Percentiles rank a stretch among this genome's conserved stretches.
These are phyloP conservation scores for Trichophaea hybrida DNA, from an alignment of 2,329 filamentous ascomycete genomes.

Conservation along the genomic window DNA sequence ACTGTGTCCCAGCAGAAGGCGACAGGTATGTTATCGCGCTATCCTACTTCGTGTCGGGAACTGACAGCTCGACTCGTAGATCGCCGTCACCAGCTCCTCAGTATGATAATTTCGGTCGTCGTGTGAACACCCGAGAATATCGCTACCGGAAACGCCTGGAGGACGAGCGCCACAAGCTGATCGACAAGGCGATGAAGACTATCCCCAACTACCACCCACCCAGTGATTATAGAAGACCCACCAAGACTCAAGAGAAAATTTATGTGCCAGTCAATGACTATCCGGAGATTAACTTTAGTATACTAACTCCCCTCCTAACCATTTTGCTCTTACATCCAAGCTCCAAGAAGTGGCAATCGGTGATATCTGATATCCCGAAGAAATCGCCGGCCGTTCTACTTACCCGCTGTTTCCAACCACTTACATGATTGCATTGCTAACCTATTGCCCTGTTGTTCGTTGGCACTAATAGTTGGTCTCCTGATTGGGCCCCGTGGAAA, in stretches of 20 bases:
- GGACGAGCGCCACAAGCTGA: slow-evolving; percentile 95
- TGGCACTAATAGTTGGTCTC: slow-evolving; percentile 82
- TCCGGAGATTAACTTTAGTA: slow-evolving; percentile 99
- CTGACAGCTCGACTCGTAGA: slow-evolving; percentile 36
- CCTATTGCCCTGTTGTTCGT: slow-evolving; percentile 53
- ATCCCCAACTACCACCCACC: slow-evolving; percentile 99
- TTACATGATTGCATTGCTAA: slow-evolving; percentile 49
- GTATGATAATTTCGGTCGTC: slow-evolving; percentile 97
- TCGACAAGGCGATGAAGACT: slow-evolving; percentile 98
- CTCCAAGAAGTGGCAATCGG: slow-evolving; percentile 16
- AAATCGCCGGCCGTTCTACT: slow-evolving; percentile 17
- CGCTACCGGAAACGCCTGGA: slow-evolving; percentile 96
- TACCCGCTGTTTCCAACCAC: slow-evolving; percentile 10
- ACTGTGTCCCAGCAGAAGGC: slow-evolving; percentile 92
- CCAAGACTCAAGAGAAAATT: slow-evolving; percentile 99
- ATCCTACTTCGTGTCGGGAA: neutral
- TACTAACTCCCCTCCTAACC: slow-evolving; percentile 46
- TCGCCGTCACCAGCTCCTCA: slow-evolving; percentile 91
- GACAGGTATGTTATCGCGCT: slow-evolving; percentile 53
- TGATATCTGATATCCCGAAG: slow-evolving; percentile 21
- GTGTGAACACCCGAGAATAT: slow-evolving; percentile 98
- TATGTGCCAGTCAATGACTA: slow-evolving; percentile 99
- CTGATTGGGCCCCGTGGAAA: slow-evolving; percentile 99
- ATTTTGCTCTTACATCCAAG: slow-evolving; percentile 22
- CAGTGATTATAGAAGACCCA: slow-evolving; percentile 93